A percentile compares a stretch with the other conserved stretches of the same genome.
phyloP scores from a whole-genome alignment of 495 filamentous ascomycete species.

The Xylaria flabelliformis region DNA sequence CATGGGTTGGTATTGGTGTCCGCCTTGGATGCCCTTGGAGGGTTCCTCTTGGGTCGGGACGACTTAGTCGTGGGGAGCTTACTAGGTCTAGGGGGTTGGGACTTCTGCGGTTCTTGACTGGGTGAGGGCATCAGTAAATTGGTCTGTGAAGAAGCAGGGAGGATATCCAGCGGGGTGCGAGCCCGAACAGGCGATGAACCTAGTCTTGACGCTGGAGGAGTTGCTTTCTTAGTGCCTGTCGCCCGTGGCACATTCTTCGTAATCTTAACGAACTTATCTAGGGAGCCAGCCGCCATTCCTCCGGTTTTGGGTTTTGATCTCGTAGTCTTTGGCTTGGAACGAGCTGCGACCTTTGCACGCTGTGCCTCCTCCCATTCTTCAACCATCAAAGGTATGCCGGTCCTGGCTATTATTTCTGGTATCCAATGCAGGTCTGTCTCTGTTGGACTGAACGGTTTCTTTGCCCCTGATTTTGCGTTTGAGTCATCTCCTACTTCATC shows the following conservation, averaged over 20 bases:
- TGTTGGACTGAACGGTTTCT: conserved; percentile 68
- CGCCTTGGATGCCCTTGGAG: conserved; percentile 32
- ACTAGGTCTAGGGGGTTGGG: conserved; percentile 36
- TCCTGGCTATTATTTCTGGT: conserved; percentile 69
- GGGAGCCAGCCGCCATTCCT: conserved; percentile 37
- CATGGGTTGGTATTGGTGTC: conserved; percentile 47
- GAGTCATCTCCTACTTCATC: conserved; percentile 43
- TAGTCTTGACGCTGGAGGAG: neutral
- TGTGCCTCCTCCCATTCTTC: conserved; percentile 75
- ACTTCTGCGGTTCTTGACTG: conserved; percentile 28
- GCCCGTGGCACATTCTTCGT: conserved; percentile 40
- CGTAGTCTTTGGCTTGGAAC: conserved; percentile 37
- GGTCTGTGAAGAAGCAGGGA: conserved; percentile 20
- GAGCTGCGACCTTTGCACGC: conserved; percentile 51
- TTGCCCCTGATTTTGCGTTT: conserved; percentile 41
- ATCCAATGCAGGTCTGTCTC: conserved; percentile 78
- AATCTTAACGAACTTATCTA: conserved; percentile 49
- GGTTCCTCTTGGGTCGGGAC: conserved; percentile 24
- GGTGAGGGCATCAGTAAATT: conserved; percentile 13
- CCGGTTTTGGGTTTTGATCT: conserved; percentile 37
- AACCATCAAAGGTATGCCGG: conserved; percentile 75
- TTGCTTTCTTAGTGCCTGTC: conserved; percentile 15
- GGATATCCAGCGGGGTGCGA: conserved; percentile 9
- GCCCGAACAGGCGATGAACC: conserved; percentile 10
- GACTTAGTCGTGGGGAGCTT: conserved; percentile 42